Evolutionary conservation across 2,329 filamentous ascomycete genomes (phyloP), one percentile per base, ranked within the genome.

Genomic region (Botrytis deweyae): DNA sequence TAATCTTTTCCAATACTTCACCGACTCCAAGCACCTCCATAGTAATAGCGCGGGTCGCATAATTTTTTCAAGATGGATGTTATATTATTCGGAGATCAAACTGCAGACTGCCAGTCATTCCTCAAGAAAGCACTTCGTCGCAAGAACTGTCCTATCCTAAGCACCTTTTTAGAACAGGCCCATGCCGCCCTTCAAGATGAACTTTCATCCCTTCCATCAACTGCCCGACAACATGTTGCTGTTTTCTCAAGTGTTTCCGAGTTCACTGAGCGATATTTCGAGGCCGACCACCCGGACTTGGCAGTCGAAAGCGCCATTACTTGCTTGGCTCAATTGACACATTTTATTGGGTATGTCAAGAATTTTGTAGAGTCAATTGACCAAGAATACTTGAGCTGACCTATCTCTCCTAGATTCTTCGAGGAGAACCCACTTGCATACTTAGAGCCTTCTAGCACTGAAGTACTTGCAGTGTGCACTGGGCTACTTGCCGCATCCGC

Each of bases 241-340:
- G 83, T 87, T 74, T 92, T 92, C 82, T 83, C 88, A 74, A 89
- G 85, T 10, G 82, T 92, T 72, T 87, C 86, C 80, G 89, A 92
- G 77, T 84, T 92, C 76, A 88, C 91, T 78, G 89, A 92, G 80
- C 85, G 85, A 77, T 92, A 92, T 81, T 87, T 88, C 76, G 83
- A 85, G 61, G 88, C 88, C 78, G 84, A 82, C 46, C 77, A 84
- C 75, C 91, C 89, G 80, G 86, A 89, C 75, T 85, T 89, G 3
- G 88, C 88, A 63, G 81, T 92, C 55, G 90, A 92, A 79, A 90
- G 89, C 76, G 88, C 87, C 36, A 83, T 92, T 77, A 84, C 92
- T 59, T 90, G 89, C 73, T 86, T 91, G 76, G 85, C 89, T 72
- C 90, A 92, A 81, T 82, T 93, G 71, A 88, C 87, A 66, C 90